Evolutionary conservation across 1,139 yeast genomes (phyloP).

Genomic region (Yamadazyma epiphylla): DNA sequence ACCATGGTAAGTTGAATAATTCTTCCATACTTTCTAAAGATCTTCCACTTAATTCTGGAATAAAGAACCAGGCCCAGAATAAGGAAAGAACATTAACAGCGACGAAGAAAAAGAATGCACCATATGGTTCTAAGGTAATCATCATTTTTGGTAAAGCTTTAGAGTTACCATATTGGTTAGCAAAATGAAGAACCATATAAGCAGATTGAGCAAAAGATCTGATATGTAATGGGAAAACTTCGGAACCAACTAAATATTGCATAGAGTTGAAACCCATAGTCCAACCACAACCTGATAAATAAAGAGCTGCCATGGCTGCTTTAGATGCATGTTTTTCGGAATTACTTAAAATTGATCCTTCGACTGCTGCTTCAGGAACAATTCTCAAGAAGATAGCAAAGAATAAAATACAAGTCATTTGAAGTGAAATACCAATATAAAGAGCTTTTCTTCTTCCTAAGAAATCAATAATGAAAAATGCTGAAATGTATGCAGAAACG

Average conservation of each 20-base stretch:
- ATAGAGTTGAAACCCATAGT: conserved; percentile 58
- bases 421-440: conserved; percentile 37
- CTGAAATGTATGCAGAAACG: conserved; percentile 38
- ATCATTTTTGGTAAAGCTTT: conserved; percentile 55
- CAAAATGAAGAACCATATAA: conserved; percentile 57
- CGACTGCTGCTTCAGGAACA: conserved; percentile 42
- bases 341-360: conserved; percentile 21
- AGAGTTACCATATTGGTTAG: conserved; percentile 58
- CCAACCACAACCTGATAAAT: conserved; percentile 58
- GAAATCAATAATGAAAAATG: conserved; percentile 45
- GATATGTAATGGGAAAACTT: conserved; percentile 53
- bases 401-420: conserved; percentile 25
- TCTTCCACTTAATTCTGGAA: conserved; percentile 53
- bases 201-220: conserved; percentile 52
- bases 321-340: conserved; percentile 37
- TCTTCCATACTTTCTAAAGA: conserved; percentile 57
- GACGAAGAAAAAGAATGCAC: conserved; percentile 53
- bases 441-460: conserved; percentile 42
- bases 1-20: conserved; percentile 57
- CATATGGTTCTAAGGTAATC: conserved; percentile 43
- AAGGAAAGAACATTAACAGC: conserved; percentile 41
- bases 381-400: conserved; percentile 45
- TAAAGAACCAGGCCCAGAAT: conserved; percentile 50
- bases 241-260: conserved; percentile 57
- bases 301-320: conserved; percentile 52